Percentiles rank a stretch among this genome's conserved stretches.
phyloP scores from a whole-genome alignment of 345 rosid genomes.

The Cardamine occulta region DNA sequence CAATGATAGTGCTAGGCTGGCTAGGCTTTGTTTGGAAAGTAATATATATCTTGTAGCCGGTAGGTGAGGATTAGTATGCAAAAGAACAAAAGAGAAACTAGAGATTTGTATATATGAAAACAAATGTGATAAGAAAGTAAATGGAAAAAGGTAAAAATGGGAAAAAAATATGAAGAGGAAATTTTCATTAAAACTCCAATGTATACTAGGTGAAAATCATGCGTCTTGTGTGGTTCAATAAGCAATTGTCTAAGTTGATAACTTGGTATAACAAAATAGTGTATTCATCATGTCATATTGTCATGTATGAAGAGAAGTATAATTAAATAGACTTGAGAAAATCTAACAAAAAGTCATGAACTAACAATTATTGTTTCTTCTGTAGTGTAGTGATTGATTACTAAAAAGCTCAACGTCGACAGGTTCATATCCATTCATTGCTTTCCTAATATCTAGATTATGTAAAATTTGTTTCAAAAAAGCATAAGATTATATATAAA shows the following conservation, averaged over 20 bases:
- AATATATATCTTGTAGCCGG: background rate
- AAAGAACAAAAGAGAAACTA: background rate
- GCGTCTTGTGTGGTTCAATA: background rate
- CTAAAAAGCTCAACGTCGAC: background rate
- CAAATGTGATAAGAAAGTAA: background rate
- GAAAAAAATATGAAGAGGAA: background rate
- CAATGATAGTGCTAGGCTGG: background rate
- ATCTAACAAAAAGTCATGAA: background rate
- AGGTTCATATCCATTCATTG: background rate
- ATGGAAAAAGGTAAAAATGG: background rate
- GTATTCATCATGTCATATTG: background rate
- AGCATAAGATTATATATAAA: background rate
- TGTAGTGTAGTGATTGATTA: background rate
- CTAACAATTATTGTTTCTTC: slow-evolving; percentile 2
- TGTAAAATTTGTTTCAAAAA: background rate
- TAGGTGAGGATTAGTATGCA: background rate
- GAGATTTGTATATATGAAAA: too few species aligned
- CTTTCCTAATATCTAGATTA: background rate
- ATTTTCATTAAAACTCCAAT: background rate
- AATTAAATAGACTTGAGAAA: background rate
- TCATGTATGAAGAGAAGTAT: background rate
- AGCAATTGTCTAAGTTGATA: background rate
- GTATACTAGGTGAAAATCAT: background rate
- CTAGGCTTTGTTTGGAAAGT: background rate
- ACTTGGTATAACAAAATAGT: background rate